Conservation (phyloP, 1,284 basidiomycete species). For the Polyporus tsugae region DNA sequence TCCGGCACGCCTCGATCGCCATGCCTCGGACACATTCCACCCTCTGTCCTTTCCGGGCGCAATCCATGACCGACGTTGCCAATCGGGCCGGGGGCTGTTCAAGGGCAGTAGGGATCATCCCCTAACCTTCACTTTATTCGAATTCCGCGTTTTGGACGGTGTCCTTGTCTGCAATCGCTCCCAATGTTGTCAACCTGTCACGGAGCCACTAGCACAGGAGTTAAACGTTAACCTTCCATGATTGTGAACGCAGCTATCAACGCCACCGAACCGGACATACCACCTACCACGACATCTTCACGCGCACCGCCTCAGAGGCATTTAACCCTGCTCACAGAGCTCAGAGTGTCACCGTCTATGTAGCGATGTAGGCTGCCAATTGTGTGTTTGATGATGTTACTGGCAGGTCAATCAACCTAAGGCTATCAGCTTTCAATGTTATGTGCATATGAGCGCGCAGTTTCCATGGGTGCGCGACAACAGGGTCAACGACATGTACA, state of each 20-base stretch:
- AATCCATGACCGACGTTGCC: background rate
- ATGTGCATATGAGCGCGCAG: too few species aligned
- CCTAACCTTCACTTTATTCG: constrained; percentile 3
- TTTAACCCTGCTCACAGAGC: too few species aligned
- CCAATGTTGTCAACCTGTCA: background rate
- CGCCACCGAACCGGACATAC: background rate
- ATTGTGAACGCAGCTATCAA: background rate
- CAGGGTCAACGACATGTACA: too few species aligned
- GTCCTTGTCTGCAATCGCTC: background rate
- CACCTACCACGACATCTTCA: too few species aligned
- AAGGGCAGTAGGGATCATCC: background rate
- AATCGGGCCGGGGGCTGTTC: background rate
- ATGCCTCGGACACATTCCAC: constrained; percentile 7
- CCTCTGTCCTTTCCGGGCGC: background rate
- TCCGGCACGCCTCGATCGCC: constrained; percentile 11
- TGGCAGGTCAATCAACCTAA: too few species aligned
- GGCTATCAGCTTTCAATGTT: too few species aligned
- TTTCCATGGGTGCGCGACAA: too few species aligned
- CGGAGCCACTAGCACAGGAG: background rate
- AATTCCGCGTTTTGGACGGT: background rate
- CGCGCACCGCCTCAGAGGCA: too few species aligned
- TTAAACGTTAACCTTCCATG: background rate
- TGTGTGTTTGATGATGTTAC: too few species aligned
- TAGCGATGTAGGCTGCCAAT: too few species aligned
- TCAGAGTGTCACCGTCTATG: too few species aligned